These are phyloP conservation scores for Psilocybe azurescens DNA, from an alignment of 768 basidiomycete genomes.

Conservation along the genomic window DNA sequence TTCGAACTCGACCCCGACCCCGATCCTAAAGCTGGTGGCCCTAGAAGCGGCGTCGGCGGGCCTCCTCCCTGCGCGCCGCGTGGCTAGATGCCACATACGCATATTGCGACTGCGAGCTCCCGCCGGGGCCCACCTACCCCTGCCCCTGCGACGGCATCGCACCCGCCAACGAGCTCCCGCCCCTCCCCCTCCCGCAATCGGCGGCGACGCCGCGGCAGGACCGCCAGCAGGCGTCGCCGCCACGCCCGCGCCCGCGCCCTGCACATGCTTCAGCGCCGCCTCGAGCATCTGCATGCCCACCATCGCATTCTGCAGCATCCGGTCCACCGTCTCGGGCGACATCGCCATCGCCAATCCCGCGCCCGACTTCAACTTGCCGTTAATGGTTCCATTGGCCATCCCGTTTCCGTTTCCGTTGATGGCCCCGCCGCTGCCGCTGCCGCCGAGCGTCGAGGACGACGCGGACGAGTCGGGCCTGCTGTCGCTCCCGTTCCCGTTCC, in stretches of 20 bases:
- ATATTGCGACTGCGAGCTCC: neutral
- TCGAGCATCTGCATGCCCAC: constrained; percentile 53
- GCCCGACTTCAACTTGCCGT: neutral
- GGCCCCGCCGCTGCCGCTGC: neutral
- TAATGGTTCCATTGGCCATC: neutral
- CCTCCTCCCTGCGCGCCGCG: neutral
- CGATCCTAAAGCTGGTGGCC: neutral
- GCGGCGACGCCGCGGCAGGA: neutral
- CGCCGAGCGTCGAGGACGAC: constrained; percentile 16
- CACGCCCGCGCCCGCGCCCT: constrained; percentile 15
- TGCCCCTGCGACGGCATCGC: constrained; percentile 9
- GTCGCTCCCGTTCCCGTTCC: constrained; percentile 3
- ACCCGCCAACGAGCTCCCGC: constrained; percentile 22
- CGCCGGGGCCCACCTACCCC: neutral
- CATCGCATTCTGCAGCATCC: constrained; percentile 49
- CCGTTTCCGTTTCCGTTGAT: neutral
- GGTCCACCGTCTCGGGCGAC: constrained; percentile 40
- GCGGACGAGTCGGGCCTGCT: constrained; percentile 24
- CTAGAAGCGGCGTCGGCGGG: neutral
- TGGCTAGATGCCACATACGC: neutral
- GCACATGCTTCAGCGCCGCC: constrained; percentile 31
- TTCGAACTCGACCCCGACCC: constrained; percentile 19
- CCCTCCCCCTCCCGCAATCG: neutral
- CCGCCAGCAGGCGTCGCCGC: neutral
- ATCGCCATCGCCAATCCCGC: constrained; percentile 3